Evolutionary conservation across 2,329 filamentous ascomycete genomes (phyloP), one percentile per base, ranked within the genome.

Genomic region (Aureobasidium leucospermi): DNA sequence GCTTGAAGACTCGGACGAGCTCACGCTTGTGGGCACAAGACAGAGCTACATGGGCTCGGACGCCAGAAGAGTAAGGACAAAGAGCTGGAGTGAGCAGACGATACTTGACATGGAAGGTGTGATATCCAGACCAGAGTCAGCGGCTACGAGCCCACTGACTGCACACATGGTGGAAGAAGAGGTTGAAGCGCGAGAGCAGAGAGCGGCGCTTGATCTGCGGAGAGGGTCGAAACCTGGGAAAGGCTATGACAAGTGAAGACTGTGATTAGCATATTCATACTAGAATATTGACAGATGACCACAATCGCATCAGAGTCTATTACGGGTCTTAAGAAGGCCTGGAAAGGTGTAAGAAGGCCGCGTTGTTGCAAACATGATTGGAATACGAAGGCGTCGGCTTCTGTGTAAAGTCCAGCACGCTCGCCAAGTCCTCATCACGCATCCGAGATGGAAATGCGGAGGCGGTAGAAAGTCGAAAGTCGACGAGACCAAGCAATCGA

Each of bases 401-500:
- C 8, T 5, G 34, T 13, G 38, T 41, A 41, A n/a, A 41, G 10
- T 13, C 7, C 38, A 41, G 38, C 38, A 41, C 38, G 38, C 10
- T 1, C 6, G 11, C 38, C 2, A n/a, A n/a, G 15, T 13, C 15
- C 15, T 6, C 48, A 52, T 39, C 48, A 45, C 19, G 9, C 16
- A 11, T 1, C 13, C 36, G n/a, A n/a, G 19, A 41, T 36, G 1
- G 1, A 16, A 52, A 23, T 52, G 48, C 48, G 48, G 48, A 52
- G 48, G 48, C 48, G 48, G 48, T 36, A 52, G 48, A 58, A 58
- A 58, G 55, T 49, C 23, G 28, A 48, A 31, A 39, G 55, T 41
- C 6, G 36, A 41, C 15, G 28, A 41, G 2, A 8, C 7, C 28
- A 8, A 8, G 49, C 31, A 43, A 28, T 32, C 38, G 34, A 28